These are phyloP conservation scores for Balakata baccata DNA, from an alignment of 345 rosid genomes.

Conservation along the genomic window DNA sequence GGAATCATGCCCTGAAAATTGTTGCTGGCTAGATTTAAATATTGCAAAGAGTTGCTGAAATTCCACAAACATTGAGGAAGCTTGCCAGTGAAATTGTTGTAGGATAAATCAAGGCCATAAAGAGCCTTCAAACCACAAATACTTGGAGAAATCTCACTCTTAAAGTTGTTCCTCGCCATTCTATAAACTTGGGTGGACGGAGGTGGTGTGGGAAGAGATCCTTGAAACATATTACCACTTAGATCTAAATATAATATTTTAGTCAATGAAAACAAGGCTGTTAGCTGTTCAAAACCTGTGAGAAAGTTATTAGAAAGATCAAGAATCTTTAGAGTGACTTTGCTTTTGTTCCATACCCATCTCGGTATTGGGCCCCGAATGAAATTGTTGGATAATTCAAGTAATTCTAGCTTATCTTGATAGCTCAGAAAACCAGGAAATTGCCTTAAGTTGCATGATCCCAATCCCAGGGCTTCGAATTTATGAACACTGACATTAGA, in stretches of 20 bases:
- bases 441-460: background rate
- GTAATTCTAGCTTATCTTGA: background rate
- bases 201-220: background rate
- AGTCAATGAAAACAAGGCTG: no score
- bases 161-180: background rate
- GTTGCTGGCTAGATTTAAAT: no score
- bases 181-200: background rate
- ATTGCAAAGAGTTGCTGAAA: background rate
- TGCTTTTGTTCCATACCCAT: background rate
- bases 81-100: conserved; percentile 24
- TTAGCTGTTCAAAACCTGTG: no score
- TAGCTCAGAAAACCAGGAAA: background rate
- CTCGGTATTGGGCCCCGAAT: background rate
- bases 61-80: background rate
- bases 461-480: background rate
- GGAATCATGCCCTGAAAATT: no score
- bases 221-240: background rate
- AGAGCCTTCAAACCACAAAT: conserved; percentile 9
- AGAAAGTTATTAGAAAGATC: conserved; percentile 7
- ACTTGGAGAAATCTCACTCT: background rate
- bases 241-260: background rate
- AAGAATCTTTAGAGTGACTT: background rate
- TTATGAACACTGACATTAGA: background rate
- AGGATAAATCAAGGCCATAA: conserved; percentile 14
- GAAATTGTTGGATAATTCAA: no score